These are phyloP conservation scores for Metschnikowia amazonensis DNA, from an alignment of 805 yeast genomes.

Conservation along the genomic window DNA sequence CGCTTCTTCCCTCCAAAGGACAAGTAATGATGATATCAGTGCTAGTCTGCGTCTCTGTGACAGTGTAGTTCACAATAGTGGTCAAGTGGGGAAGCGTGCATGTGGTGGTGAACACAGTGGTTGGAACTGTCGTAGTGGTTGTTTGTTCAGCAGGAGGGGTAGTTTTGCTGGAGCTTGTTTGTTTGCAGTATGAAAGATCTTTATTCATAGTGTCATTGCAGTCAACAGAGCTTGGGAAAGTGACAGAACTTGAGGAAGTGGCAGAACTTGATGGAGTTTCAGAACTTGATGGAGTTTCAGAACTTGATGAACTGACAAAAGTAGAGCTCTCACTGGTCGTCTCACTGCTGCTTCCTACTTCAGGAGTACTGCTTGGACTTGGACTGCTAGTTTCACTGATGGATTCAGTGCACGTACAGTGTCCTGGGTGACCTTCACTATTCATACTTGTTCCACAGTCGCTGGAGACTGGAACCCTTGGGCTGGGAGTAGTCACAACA, in stretches of 20 bases:
- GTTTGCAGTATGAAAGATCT: too few relatives aligned
- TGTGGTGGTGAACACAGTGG: constrained; percentile 8
- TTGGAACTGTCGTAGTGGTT: not conserved
- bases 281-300: too few relatives aligned
- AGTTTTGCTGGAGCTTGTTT: not conserved
- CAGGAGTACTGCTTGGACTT: too few relatives aligned
- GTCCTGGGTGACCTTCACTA: not conserved
- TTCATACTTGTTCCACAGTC: not conserved
- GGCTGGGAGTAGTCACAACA: too few relatives aligned
- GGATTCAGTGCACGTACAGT: too few relatives aligned
- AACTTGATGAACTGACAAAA: too few relatives aligned
- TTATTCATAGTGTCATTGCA: too few relatives aligned
- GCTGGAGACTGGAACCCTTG: not conserved
- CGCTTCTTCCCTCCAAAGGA: constrained; percentile 2
- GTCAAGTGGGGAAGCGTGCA: constrained; percentile 9
- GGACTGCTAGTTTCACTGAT: too few relatives aligned
- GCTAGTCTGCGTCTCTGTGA: not conserved
- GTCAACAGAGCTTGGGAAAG: not conserved
- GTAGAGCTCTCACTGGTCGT: too few relatives aligned
- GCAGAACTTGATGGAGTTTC: too few relatives aligned
- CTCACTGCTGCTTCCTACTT: too few relatives aligned
- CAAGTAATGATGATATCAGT: constrained; percentile 4
- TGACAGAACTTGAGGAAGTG: not conserved
- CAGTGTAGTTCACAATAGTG: constrained; percentile 8
- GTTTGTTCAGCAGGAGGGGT: not conserved